Conservation (phyloP, 1,284 basidiomycete genomes). For the Irpex rosettiformis region DNA sequence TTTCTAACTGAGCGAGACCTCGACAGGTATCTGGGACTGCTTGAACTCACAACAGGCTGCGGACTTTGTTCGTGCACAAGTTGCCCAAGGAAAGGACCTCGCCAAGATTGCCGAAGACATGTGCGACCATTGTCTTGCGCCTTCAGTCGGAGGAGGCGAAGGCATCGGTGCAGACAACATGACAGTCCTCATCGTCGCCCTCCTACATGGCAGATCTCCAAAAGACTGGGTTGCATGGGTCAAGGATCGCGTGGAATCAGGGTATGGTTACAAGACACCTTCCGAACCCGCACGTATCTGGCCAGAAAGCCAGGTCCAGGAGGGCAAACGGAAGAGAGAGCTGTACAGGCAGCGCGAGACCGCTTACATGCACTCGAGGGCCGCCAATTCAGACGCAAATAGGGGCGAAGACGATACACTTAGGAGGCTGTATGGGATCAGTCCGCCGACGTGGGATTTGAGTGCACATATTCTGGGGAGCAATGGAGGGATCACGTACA, state of each 20-base stretch:
- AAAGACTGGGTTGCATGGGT: slow-evolving; percentile 96
- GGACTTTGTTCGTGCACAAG: slow-evolving; percentile 82
- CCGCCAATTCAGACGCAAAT: background rate
- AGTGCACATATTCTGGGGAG: slow-evolving; percentile 40
- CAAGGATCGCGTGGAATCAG: slow-evolving; percentile 75
- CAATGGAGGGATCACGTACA: slow-evolving; percentile 56
- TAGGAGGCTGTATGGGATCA: background rate
- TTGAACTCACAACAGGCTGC: slow-evolving; percentile 91
- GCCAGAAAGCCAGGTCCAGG: background rate
- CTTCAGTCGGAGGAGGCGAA: slow-evolving; percentile 85
- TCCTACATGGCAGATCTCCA: slow-evolving; percentile 84
- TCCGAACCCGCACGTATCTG: slow-evolving; percentile 55
- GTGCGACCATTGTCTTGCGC: slow-evolving; percentile 93
- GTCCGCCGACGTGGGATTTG: background rate
- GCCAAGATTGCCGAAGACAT: slow-evolving; percentile 85
- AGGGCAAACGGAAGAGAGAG: background rate
- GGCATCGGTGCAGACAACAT: slow-evolving; percentile 99
- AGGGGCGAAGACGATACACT: background rate
- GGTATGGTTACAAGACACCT: slow-evolving; percentile 74
- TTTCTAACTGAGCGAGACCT: too few species aligned
- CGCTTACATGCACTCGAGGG: background rate
- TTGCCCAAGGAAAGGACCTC: slow-evolving; percentile 81
- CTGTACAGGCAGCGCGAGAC: background rate
- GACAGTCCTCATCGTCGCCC: slow-evolving; percentile 91
- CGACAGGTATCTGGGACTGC: slow-evolving; percentile 99